phyloP scores from a whole-genome alignment of 2,329 filamentous ascomycete genomes.

The Aspergillus flavus region DNA sequence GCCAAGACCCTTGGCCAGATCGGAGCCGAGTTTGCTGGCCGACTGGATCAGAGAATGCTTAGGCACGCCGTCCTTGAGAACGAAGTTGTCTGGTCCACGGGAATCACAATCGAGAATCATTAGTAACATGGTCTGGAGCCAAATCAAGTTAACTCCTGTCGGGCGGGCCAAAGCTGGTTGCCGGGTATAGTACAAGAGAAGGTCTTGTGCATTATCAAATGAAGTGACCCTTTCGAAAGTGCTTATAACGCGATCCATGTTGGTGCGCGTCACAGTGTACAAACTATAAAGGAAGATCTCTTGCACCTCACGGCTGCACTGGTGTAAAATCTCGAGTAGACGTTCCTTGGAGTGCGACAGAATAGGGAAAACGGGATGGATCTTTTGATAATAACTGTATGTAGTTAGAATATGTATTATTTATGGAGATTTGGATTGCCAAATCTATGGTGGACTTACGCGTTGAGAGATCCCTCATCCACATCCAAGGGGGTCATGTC shows the following conservation, averaged over 20 bases:
- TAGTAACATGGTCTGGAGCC: slow-evolving; percentile 44
- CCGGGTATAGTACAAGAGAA: slow-evolving; percentile 41
- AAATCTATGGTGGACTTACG: slow-evolving; percentile 31
- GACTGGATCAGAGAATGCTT: slow-evolving; percentile 45
- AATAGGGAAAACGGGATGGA: slow-evolving; percentile 45
- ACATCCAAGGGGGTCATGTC: slow-evolving; percentile 39
- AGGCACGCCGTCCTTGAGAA: slow-evolving; percentile 43
- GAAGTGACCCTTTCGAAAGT: slow-evolving; percentile 39
- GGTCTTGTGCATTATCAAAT: slow-evolving; percentile 44
- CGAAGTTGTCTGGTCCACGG: slow-evolving; percentile 46
- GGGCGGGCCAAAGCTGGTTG: slow-evolving; percentile 39
- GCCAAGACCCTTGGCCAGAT: slow-evolving; percentile 42
- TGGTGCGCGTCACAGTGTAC: slow-evolving; percentile 43
- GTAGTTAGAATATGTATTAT: slow-evolving; percentile 16
- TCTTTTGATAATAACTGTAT: slow-evolving; percentile 43
- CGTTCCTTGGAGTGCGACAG: slow-evolving; percentile 44
- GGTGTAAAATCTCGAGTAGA: slow-evolving; percentile 40
- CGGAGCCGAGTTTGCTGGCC: slow-evolving; percentile 40
- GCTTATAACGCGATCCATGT: slow-evolving; percentile 35
- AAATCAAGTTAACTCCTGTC: slow-evolving; percentile 41
- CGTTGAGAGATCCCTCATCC: slow-evolving; percentile 44
- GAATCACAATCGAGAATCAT: slow-evolving; percentile 48
- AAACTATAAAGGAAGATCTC: slow-evolving; percentile 45
- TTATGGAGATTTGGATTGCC: not conserved
- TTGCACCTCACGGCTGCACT: slow-evolving; percentile 43